Base-by-base conservation (phyloP, 305 asterid genomes). In the Rubia tinctorum region DNA sequence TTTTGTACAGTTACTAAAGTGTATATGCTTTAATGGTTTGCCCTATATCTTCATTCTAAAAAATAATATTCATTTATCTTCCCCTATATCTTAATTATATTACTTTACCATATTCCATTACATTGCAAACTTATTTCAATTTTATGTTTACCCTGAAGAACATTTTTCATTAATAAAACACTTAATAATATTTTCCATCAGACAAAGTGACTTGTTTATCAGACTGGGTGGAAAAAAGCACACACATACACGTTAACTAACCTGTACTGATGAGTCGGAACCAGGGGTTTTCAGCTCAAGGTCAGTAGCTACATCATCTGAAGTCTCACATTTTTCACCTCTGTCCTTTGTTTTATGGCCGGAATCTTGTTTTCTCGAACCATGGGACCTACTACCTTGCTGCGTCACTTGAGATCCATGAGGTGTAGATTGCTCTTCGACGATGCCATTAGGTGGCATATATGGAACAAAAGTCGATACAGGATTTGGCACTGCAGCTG, bases 211-310 rank as follows among this genome's bases (percentile, higher is more conserved):
- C n/a, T n/a, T n/a, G n/a, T n/a, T n/a, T n/a, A n/a, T n/a, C n/a
- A n/a, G n/a, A n/a, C n/a, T n/a, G n/a, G n/a, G n/a, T n/a, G n/a
- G n/a, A n/a, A n/a, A 20, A 14, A 30, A 69, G 43, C 14, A n/a
- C 12, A 70, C 37, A 4, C 59, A 60, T 18, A 63, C 37, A 71
- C 27, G 6, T 56, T 17, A 14, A 45, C 72, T 77, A 72, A 92
- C 99, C 97, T 91, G 95, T 71, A 87, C 95, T 13, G 90, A 83
- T n/a, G 89, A 66, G 17, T 34, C 73, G 66, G 96, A 92, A 83
- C 99, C 97, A 71, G 99, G 99, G 64, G 96, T 95, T 88, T 95
- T 95, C 59, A 95, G 97, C 88, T 95, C 98, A n/a, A 95, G 86
- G 73, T 91, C 91, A n/a, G 99, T 92, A 17, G 96, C 91, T 69